Conservation (phyloP, 495 filamentous ascomycete genomes). For the Gamarada debralockiae region DNA sequence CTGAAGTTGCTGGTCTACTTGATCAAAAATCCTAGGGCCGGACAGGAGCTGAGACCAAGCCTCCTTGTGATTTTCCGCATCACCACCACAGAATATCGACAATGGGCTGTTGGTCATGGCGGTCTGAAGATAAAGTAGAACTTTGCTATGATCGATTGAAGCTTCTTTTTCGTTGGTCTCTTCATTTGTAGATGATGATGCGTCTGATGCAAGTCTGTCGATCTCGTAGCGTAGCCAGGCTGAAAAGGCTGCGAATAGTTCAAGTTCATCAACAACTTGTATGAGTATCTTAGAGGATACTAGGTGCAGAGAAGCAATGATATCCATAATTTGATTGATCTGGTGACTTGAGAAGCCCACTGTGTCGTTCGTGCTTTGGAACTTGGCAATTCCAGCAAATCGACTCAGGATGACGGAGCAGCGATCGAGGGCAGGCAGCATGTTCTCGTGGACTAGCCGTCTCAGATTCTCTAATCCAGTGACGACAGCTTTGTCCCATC, state of each 20-base stretch:
- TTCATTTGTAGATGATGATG: slow-evolving; percentile 37
- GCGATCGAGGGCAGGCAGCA: slow-evolving; percentile 82
- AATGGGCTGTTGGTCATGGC: slow-evolving; percentile 45
- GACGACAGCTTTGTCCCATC: slow-evolving; percentile 87
- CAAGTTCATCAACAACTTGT: slow-evolving; percentile 69
- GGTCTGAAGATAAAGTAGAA: slow-evolving; percentile 48
- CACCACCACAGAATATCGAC: slow-evolving; percentile 34
- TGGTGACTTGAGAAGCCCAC: slow-evolving; percentile 58
- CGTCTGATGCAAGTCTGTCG: slow-evolving; percentile 52
- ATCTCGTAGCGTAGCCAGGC: slow-evolving; percentile 85
- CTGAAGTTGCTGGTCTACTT: slow-evolving; percentile 43
- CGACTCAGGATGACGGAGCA: slow-evolving; percentile 78
- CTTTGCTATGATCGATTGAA: slow-evolving; percentile 48
- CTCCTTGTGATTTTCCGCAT: slow-evolving; percentile 25
- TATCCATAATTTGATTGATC: slow-evolving; percentile 55
- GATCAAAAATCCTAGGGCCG: slow-evolving; percentile 37
- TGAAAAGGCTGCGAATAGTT: slow-evolving; percentile 74
- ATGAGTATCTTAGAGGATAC: slow-evolving; percentile 71
- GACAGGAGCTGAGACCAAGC: slow-evolving; percentile 13
- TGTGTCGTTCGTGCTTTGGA: slow-evolving; percentile 61
- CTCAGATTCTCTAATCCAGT: slow-evolving; percentile 74
- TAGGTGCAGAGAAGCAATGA: slow-evolving; percentile 70
- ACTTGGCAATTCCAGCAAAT: slow-evolving; percentile 80
- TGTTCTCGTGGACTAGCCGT: slow-evolving; percentile 75
- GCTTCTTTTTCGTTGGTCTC: slow-evolving; percentile 53